Evolutionary conservation across 805 yeast species (phyloP).

Genomic region (Priceomyces fermenticarens): DNA sequence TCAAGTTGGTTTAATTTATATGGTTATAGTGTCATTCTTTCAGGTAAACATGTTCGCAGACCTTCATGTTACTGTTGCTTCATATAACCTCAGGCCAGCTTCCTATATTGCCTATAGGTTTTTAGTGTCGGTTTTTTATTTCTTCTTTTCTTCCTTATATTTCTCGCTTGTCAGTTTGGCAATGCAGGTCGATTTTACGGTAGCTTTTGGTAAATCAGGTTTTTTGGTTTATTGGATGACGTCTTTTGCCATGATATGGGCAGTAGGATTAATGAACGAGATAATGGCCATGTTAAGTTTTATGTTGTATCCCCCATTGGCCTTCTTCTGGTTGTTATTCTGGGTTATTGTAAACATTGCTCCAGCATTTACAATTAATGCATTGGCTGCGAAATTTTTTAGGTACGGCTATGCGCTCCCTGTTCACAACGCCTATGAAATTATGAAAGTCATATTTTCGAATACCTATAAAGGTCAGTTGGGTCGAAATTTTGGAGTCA

Average conservation of each 20-base stretch:
- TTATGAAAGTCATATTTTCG: conserved; percentile 57
- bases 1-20: conserved; percentile 72
- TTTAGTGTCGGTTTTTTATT: conserved; percentile 47
- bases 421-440: conserved; percentile 61
- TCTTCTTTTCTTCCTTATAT: conserved; percentile 55
- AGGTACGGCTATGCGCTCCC: conserved; percentile 48
- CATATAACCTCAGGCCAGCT: conserved; percentile 35
- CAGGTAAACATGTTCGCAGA: conserved; percentile 59
- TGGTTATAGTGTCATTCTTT: conserved; percentile 71
- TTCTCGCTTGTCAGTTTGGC: conserved; percentile 62
- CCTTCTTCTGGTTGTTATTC: conserved; percentile 69
- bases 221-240: conserved; percentile 74
- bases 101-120: conserved; percentile 55
- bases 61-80: conserved; percentile 49
- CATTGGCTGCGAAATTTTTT: conserved; percentile 26
- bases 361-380: conserved; percentile 53
- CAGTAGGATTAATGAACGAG: conserved; percentile 76
- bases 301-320: conserved; percentile 54
- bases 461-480: conserved; percentile 53
- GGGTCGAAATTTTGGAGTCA: conserved; percentile 60
- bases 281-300: conserved; percentile 53
- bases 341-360: conserved; percentile 71
- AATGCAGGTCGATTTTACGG: conserved; percentile 59
- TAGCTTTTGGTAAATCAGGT: conserved; percentile 63
- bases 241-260: conserved; percentile 64